These are phyloP conservation scores for Fraxinus dipetala DNA, from an alignment of 305 asterid species.

Conservation along the genomic window DNA sequence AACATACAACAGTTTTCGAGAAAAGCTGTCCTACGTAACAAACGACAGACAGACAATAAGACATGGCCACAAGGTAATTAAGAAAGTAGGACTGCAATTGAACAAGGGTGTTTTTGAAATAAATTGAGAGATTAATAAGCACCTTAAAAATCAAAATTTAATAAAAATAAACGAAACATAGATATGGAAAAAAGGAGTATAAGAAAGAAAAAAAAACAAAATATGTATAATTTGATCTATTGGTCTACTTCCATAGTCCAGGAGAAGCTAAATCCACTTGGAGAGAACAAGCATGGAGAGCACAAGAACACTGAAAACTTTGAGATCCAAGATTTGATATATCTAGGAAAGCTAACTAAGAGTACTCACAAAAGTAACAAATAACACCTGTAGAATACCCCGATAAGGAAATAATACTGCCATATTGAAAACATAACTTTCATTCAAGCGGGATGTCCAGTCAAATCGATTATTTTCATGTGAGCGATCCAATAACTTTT, in stretches of 20 bases:
- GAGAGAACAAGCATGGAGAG: background rate
- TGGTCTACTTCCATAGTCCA: background rate
- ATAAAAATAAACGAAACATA: background rate
- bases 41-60: constrained; percentile 13
- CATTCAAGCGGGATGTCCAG: background rate
- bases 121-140: background rate
- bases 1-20: constrained; percentile 84
- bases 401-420: background rate
- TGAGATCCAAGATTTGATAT: background rate
- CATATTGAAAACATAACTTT: background rate
- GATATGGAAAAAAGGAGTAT: background rate
- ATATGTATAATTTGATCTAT: background rate
- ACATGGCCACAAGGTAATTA: background rate
- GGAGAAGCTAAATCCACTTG: background rate
- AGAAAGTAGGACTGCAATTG: background rate
- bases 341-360: background rate
- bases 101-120: background rate
- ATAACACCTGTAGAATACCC: background rate
- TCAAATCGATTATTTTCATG: background rate
- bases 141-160: background rate
- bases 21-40: constrained; percentile 37
- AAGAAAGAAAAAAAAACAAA: background rate
- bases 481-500: background rate
- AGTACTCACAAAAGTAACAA: background rate
- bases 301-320: background rate